Evolutionary conservation across 2,329 filamentous ascomycete species (phyloP), one percentile per base, ranked within the genome.

Genomic region (Fusarium sp.): DNA sequence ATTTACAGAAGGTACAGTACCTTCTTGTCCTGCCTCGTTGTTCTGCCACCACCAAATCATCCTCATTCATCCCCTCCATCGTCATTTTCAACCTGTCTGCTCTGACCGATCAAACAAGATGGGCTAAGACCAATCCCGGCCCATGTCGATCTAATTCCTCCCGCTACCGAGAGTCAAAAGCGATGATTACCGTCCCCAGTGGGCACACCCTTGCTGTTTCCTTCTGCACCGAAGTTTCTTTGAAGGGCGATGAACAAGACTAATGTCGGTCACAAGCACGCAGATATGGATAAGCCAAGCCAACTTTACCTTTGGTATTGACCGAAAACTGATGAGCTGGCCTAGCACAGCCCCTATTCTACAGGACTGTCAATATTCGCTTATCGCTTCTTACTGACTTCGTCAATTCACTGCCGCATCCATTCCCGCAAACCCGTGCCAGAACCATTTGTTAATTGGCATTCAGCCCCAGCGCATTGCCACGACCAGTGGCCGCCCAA

Each of bases 391-490:
- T 62, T 39, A 57, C 46, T 31, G 25, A n/a, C 39, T 55, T 48
- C 58, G 61, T 41, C 61, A 51, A 57, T 44, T 69, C 53, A 59
- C 66, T 56, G 57, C 62, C 66, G 62, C 69, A 64, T 70, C 71
- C 69, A 72, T 60, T 68, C 54, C 57, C 56, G 55, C 52, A 54
- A 65, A 52, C 69, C 50, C 66, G 66, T 72, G 69, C 54, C 50
- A 64, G 60, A 64, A 54, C 54, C 55, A 62, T 67, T 67, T 62
- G 62, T 31, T 50, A 21, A 60, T 55, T 60, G 39, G 25, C 31
- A 62, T 68, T 75, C 72, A 74, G 72, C 72, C 72, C 60, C 66
- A 55, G 58, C 54, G 63, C 61, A 74, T 73, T 67, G 53, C 62
- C 57, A 63, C 49, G 62, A 58, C 62, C 55, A 48, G 34, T 68